Evolutionary conservation across 2,329 filamentous ascomycete species (phyloP).

Genomic region (Fusarium tjaetaba): DNA sequence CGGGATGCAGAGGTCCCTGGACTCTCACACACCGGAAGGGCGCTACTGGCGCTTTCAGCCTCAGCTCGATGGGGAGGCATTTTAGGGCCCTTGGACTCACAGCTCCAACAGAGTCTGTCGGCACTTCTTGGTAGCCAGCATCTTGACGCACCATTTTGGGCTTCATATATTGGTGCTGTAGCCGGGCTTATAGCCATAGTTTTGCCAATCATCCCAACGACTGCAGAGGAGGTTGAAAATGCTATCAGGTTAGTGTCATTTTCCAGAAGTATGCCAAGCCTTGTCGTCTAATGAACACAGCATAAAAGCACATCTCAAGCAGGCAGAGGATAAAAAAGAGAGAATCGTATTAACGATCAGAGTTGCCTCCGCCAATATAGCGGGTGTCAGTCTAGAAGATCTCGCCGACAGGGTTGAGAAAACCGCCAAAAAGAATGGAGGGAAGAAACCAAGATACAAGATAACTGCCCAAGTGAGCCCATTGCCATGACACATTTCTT

Average conservation of each 20-base stretch:
- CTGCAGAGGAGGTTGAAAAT: conserved; percentile 47
- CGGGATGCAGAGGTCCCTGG: conserved; percentile 77
- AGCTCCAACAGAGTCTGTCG: conserved; percentile 55
- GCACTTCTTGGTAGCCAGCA: conserved; percentile 52
- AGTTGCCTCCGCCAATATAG: conserved; percentile 44
- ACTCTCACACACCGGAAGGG: conserved; percentile 76
- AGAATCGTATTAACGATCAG: conserved; percentile 51
- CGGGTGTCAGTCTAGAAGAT: conserved; percentile 48
- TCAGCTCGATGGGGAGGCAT: conserved; percentile 79
- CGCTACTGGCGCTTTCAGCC: conserved; percentile 75
- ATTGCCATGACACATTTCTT: conserved; percentile 34
- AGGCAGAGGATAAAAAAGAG: conserved; percentile 48
- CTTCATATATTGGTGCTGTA: conserved; percentile 62
- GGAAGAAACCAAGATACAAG: conserved; percentile 48
- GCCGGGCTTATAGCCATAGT: conserved; percentile 56
- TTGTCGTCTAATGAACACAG: conserved; percentile 42
- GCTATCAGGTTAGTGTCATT: conserved; percentile 53
- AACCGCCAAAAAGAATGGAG: conserved; percentile 47
- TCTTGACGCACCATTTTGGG: conserved; percentile 60
- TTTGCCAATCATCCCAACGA: conserved; percentile 54
- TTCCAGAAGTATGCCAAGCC: neutral
- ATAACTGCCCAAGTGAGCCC: conserved; percentile 45
- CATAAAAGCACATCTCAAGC: conserved; percentile 43
- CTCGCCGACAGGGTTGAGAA: conserved; percentile 49
- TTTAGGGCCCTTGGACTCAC: conserved; percentile 59